Evolutionary conservation across 345 rosid genomes (phyloP).

Genomic region (Laguncularia racemosa): DNA sequence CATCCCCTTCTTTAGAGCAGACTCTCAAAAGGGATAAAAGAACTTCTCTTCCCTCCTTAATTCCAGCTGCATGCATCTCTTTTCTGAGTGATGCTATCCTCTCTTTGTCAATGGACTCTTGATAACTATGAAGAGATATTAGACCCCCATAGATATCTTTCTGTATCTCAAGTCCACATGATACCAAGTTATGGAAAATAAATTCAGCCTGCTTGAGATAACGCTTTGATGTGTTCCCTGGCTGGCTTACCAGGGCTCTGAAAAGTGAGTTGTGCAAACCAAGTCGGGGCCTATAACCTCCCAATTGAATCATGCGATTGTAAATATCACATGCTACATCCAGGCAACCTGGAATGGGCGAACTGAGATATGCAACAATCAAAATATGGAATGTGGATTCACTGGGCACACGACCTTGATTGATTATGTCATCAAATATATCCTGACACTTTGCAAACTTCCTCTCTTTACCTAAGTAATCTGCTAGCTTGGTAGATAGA

Average conservation of each 20-base stretch:
- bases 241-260: constrained; percentile 54
- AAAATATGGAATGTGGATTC: constrained; percentile 84
- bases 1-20: constrained; percentile 56
- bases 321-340: constrained; percentile 78
- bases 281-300: constrained; percentile 68
- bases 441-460: constrained; percentile 74
- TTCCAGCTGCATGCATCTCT: constrained; percentile 57
- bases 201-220: constrained; percentile 81
- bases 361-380: constrained; percentile 69
- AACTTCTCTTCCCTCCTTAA: constrained; percentile 55
- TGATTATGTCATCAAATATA: constrained; percentile 69
- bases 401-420: constrained; percentile 83
- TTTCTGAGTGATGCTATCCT: constrained; percentile 45
- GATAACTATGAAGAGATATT: constrained; percentile 84
- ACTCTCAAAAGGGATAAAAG: constrained; percentile 66
- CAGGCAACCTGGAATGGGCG: constrained; percentile 54
- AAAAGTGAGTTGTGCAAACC: constrained; percentile 75
- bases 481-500: constrained; percentile 80
- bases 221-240: constrained; percentile 43
- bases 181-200: constrained; percentile 64
- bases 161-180: constrained; percentile 61
- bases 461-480: constrained; percentile 72
- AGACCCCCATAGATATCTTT: constrained; percentile 62
- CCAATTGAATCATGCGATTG: constrained; percentile 87
- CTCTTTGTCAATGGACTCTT: constrained; percentile 48